phyloP scores from a whole-genome alignment of 495 filamentous ascomycete species.

The Aspergillus baeticus region DNA sequence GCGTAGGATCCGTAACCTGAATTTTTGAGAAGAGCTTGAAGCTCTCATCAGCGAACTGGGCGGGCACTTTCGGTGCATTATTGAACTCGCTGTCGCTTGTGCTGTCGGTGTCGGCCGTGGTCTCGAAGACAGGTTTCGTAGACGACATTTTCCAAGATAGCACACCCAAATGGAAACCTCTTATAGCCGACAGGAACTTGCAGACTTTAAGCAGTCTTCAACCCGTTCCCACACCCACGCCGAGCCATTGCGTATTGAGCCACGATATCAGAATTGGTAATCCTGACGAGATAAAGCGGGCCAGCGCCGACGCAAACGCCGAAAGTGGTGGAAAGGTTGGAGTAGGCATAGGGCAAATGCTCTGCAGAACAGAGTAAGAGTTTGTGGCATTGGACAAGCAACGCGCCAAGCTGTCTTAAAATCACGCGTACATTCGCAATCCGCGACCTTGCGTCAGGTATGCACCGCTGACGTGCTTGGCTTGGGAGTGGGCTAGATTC shows the following conservation, averaged over 20 bases:
- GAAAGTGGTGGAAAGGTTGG: no score
- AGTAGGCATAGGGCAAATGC: no score
- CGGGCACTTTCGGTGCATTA: constrained; percentile 29
- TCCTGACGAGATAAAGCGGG: no score
- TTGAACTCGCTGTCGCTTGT: neutral
- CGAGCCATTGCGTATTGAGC: neutral
- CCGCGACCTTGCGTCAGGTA: constrained; percentile 6
- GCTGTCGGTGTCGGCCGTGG: neutral
- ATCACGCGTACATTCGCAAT: neutral
- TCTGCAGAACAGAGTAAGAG: no score
- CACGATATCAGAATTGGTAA: no score
- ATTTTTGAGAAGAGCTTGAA: constrained; percentile 43
- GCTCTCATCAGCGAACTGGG: constrained; percentile 41
- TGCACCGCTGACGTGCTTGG: constrained; percentile 29
- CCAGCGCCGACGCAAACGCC: neutral
- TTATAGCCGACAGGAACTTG: no score
- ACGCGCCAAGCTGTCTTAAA: neutral
- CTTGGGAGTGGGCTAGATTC: neutral
- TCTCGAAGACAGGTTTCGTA: neutral
- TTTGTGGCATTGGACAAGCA: neutral
- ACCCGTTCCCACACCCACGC: no score
- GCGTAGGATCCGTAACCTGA: constrained; percentile 33
- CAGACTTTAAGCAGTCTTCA: no score
- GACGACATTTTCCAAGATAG: neutral
- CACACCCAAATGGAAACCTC: no score